Evolutionary conservation across 208 protist species (phyloP).

Genomic region (Trypanosoma avium): DNA sequence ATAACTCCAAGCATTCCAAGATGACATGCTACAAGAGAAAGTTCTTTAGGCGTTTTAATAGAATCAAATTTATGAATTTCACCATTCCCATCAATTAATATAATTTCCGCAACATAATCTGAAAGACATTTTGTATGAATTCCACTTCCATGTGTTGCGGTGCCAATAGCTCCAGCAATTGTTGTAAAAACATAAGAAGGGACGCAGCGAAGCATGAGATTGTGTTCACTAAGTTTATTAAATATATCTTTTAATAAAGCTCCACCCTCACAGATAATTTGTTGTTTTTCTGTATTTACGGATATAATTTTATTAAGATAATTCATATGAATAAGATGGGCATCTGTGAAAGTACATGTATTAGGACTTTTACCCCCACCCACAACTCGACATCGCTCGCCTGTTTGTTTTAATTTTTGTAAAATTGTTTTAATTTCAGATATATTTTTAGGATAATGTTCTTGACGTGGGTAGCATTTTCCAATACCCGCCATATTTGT

Average conservation of each 20-base stretch:
- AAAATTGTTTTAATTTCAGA: conserved; percentile 45
- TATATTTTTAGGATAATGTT: conserved; percentile 45
- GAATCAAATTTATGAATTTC: conserved; percentile 29
- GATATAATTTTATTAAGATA: conserved; percentile 46
- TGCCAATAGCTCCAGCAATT: conserved; percentile 56
- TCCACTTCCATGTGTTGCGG: conserved; percentile 71
- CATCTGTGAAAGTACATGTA: conserved; percentile 50
- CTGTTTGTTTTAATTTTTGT: conserved; percentile 20
- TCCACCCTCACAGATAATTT: conserved; percentile 56
- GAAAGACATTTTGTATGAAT: conserved; percentile 38
- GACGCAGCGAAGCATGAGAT: conserved; percentile 68
- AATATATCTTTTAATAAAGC: conserved; percentile 50
- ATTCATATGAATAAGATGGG: conserved; percentile 56
- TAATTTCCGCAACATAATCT: conserved; percentile 49
- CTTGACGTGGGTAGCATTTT: conserved; percentile 34
- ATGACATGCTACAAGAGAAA: conserved; percentile 59
- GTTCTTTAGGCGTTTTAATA: conserved; percentile 24
- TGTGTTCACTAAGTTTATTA: conserved; percentile 35
- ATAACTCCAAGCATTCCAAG: conserved; percentile 67
- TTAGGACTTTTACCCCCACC: conserved; percentile 66
- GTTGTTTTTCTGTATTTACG: conserved; percentile 35
- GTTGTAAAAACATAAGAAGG: conserved; percentile 67
- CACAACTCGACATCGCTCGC: conserved; percentile 52
- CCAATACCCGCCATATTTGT: conserved; percentile 67
- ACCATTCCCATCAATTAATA: conserved; percentile 53